Evolutionary conservation across 2,329 filamentous ascomycete species (phyloP).

Genomic region (Paecilomyces variotii): DNA sequence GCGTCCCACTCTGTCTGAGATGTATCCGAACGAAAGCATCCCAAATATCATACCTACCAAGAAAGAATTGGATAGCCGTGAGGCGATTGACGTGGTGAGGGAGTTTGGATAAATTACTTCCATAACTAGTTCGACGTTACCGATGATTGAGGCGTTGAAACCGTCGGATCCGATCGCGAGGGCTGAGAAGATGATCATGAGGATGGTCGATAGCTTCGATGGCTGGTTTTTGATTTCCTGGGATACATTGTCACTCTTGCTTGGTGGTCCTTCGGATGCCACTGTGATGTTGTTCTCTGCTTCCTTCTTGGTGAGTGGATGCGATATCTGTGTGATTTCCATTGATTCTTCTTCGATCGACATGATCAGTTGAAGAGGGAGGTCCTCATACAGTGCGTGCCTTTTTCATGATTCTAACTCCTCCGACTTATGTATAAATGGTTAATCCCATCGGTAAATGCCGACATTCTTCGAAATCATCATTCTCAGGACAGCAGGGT

Average conservation of each 20-base stretch:
- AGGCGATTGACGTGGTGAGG: background rate
- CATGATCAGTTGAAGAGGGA: background rate
- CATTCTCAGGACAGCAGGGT: background rate
- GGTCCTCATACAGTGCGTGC: background rate
- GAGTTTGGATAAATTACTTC: background rate
- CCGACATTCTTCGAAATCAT: background rate
- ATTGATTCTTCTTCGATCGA: background rate
- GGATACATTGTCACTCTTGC: background rate
- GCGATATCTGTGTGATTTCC: background rate
- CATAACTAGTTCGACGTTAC: conserved; percentile 35
- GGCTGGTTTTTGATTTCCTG: background rate
- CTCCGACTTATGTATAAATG: background rate
- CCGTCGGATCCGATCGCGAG: conserved; percentile 29
- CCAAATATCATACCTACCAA: conserved; percentile 51
- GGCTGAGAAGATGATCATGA: conserved; percentile 28
- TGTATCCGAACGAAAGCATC: conserved; percentile 47
- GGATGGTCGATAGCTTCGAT: conserved; percentile 18
- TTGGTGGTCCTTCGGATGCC: background rate
- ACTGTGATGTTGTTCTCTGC: background rate
- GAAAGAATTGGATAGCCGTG: conserved; percentile 18
- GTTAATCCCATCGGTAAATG: background rate
- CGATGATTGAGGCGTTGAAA: conserved; percentile 28
- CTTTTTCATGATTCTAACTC: background rate
- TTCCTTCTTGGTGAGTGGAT: background rate
- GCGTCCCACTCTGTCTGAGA: conserved; percentile 44